phyloP scores from a whole-genome alignment of 306 rosid genomes.

The Citrullus mucosospermus region DNA sequence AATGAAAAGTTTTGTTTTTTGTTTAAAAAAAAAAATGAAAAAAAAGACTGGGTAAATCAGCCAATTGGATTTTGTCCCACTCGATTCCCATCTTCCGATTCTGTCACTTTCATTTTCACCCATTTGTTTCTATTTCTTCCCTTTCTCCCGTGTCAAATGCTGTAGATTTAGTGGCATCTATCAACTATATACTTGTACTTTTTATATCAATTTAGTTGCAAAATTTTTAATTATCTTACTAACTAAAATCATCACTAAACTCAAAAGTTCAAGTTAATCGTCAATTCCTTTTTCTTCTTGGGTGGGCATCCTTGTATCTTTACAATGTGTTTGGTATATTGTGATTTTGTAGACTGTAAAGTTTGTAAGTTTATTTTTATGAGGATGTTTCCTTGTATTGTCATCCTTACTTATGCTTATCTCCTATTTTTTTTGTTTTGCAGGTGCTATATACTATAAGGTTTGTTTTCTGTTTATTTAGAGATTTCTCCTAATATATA shows the following conservation, averaged over 20 bases:
- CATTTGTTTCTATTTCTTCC: too few relatives aligned
- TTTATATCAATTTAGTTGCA: too few relatives aligned
- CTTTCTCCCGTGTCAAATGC: too few relatives aligned
- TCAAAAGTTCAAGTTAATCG: background rate
- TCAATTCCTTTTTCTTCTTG: background rate
- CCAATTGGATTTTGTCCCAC: too few relatives aligned
- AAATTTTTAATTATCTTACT: too few relatives aligned
- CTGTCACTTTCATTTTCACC: too few relatives aligned
- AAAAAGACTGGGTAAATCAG: too few relatives aligned
- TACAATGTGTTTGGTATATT: background rate
- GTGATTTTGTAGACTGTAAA: background rate
- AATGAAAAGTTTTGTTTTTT: too few relatives aligned
- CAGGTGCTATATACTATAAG: slow-evolving; percentile 66
- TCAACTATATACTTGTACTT: too few relatives aligned
- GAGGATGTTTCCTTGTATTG: background rate
- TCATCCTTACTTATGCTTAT: slow-evolving; percentile 7
- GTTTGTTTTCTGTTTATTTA: slow-evolving; percentile 21
- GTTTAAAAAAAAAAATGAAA: too few relatives aligned
- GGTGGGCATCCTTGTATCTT: background rate
- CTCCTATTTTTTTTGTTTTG: slow-evolving; percentile 14
- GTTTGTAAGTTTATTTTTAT: background rate
- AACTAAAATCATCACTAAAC: background rate
- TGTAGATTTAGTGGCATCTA: too few relatives aligned
- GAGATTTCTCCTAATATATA: background rate
- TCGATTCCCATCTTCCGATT: too few relatives aligned